A percentile compares a stretch with the other conserved stretches of the same genome.
phyloP scores from a whole-genome alignment of 495 filamentous ascomycete species.

The Apodospora peruviana region DNA sequence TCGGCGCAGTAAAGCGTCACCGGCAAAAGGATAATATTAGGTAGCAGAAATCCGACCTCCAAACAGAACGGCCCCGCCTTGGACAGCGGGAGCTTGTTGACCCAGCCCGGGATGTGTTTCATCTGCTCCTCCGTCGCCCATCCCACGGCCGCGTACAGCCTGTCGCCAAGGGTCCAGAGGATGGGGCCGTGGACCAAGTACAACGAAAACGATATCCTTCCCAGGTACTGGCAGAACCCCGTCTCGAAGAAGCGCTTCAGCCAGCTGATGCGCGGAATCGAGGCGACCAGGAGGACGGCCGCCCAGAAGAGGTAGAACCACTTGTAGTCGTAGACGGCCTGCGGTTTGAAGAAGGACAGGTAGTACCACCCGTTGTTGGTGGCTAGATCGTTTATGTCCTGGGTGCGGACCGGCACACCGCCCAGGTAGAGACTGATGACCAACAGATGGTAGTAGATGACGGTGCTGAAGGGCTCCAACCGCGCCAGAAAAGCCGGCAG shows the following conservation, averaged over 20 bases:
- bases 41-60: conserved; percentile 46
- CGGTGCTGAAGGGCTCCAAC: conserved; percentile 34
- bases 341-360: conserved; percentile 42
- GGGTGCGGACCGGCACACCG: conserved; percentile 38
- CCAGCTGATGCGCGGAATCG: conserved; percentile 38
- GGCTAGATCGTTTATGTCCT: conserved; percentile 26
- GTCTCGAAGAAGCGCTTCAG: conserved; percentile 53
- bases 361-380: conserved; percentile 40
- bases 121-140: conserved; percentile 34
- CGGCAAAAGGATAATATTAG: conserved; percentile 51
- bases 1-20: conserved; percentile 54
- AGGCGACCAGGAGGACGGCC: conserved; percentile 48
- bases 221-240: conserved; percentile 57
- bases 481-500: conserved; percentile 31
- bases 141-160: conserved; percentile 48
- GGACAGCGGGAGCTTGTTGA: conserved; percentile 41
- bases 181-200: conserved; percentile 63
- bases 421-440: conserved; percentile 36
- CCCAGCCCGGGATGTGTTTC: conserved; percentile 35
- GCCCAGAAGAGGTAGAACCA: conserved; percentile 48
- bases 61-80: conserved; percentile 47
- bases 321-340: conserved; percentile 46
- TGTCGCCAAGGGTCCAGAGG: conserved; percentile 36
- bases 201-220: conserved; percentile 57
- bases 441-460: conserved; percentile 42